Base-by-base conservation (phyloP, 2,329 filamentous ascomycete genomes). In the Nannizzia gypsea region DNA sequence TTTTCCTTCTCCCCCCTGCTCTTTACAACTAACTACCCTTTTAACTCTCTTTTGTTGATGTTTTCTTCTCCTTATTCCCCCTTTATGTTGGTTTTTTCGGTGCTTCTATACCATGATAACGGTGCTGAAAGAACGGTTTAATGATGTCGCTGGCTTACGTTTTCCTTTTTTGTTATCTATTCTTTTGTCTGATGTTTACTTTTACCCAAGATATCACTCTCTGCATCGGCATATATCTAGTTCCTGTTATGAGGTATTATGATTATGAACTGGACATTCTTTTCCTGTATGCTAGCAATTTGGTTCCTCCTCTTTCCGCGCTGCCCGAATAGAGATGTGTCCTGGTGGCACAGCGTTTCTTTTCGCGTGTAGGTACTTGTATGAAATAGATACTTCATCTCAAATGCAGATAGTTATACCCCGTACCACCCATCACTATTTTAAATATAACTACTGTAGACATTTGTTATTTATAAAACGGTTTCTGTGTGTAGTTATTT, bases 131-230 rank as follows among this genome's bases (percentile, higher is more conserved):
- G 50, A 36, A n/a, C 26, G 58, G 34, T 52, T 13, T 52, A 52
- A 52, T 24, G 52, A 59, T 20, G 55, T 46, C 57, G 59, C 36
- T 58, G 34, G 34, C n/a, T 26, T 59, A 24, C 40, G 26, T 22
- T 66, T 61, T 34, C 58, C 63, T 31, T 66, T 61, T 34, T 59
- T 63, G 55, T 59, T 63, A 56, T 59, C 22, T 59, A 64, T 55
- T 60, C 57, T 61, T 59, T 20, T 52, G 13, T 52, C n/a, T 52
- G 26, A 28, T 52, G 22, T 15, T 52, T 17, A 11, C 3, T 11
- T 13, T 36, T 36, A 36, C 38, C n/a, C 22, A 22, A 52, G 48
- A 46, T 46, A 46, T 46, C 42, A 22, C 42, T 22, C 48, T 15
- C n/a, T 52, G 48, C 48, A 52, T 52, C 48, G 9, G 22, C 48